A percentile compares a stretch with the other conserved stretches of the same genome.
Evolutionary conservation across 805 yeast genomes (phyloP).

Genomic region (Wickerhamomyces hampshirensis): DNA sequence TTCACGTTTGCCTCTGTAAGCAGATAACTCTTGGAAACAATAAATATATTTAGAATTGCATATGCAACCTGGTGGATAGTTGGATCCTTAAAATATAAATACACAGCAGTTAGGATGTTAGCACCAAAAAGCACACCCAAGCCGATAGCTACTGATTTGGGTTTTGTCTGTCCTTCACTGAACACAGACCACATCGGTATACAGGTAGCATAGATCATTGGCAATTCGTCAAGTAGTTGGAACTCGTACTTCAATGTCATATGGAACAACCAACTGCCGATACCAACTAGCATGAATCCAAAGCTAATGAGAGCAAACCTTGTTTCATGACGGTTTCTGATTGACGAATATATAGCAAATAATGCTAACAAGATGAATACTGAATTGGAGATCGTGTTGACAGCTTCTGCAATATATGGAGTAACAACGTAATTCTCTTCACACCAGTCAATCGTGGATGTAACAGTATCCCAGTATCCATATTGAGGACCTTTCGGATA

Average conservation of each 20-base stretch:
- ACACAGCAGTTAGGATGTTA: constrained; percentile 59
- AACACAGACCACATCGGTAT: constrained; percentile 86
- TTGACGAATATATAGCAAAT: constrained; percentile 60
- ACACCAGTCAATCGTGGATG: constrained; percentile 98
- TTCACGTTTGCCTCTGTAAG: constrained; percentile 50
- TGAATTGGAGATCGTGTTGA: constrained; percentile 79
- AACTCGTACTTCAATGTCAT: constrained; percentile 89
- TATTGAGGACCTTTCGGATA: constrained; percentile 50
- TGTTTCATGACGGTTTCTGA: constrained; percentile 55
- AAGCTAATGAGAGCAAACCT: constrained; percentile 67
- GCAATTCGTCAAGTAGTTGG: constrained; percentile 91
- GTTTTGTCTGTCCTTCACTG: constrained; percentile 45
- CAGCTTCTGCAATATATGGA: constrained; percentile 81
- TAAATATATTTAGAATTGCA: constrained; percentile 69
- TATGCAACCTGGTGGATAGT: constrained; percentile 86
- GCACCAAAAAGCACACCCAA: constrained; percentile 48
- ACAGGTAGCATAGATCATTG: constrained; percentile 98
- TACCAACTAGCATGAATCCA: constrained; percentile 86
- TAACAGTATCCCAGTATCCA: constrained; percentile 79
- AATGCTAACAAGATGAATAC: constrained; percentile 51
- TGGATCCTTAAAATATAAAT: constrained; percentile 73
- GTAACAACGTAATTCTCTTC: constrained; percentile 93
- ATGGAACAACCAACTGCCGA: constrained; percentile 94
- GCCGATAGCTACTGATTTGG: constrained; percentile 40
- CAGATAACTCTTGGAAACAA: constrained; percentile 54